A percentile compares a stretch with the other conserved stretches of the same genome.
Conservation (phyloP, 441 rosid species). For the Pelargonium exstipulatum region DNA sequence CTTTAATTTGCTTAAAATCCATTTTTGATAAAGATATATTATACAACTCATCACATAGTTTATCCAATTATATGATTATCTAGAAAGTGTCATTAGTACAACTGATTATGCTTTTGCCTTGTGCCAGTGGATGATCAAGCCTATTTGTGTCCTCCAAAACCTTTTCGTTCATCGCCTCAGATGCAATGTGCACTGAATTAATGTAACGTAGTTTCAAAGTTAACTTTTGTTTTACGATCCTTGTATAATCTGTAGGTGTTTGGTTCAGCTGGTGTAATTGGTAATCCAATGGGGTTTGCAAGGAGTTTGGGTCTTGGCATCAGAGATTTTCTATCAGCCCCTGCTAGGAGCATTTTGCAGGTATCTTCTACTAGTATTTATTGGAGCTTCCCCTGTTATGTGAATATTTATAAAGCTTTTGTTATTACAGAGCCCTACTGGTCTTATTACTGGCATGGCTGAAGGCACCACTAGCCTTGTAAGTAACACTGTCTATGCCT, state of each 20-base stretch:
- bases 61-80: background rate
- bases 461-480: conserved; percentile 91
- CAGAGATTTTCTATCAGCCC: conserved; percentile 87
- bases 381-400: conserved; percentile 15
- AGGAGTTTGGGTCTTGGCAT: conserved; percentile 89
- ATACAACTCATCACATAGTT: background rate
- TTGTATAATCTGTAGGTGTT: conserved; percentile 53
- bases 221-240: background rate
- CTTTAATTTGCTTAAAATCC: background rate
- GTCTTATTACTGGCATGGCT: conserved; percentile 86
- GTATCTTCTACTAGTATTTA: conserved; percentile 30
- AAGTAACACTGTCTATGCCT: conserved; percentile 85
- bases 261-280: conserved; percentile 98
- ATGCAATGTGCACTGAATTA: background rate
- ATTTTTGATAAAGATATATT: background rate
- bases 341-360: conserved; percentile 72
- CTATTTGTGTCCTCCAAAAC: background rate
- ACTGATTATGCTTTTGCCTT: background rate
- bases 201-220: background rate
- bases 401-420: conserved; percentile 15
- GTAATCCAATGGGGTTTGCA: conserved; percentile 98
- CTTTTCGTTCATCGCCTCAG: background rate
- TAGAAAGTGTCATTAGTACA: background rate
- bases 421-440: conserved; percentile 76
- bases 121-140: background rate